These are phyloP conservation scores for Boletus mariae DNA, from an alignment of 1,284 basidiomycete species.

Conservation along the genomic window DNA sequence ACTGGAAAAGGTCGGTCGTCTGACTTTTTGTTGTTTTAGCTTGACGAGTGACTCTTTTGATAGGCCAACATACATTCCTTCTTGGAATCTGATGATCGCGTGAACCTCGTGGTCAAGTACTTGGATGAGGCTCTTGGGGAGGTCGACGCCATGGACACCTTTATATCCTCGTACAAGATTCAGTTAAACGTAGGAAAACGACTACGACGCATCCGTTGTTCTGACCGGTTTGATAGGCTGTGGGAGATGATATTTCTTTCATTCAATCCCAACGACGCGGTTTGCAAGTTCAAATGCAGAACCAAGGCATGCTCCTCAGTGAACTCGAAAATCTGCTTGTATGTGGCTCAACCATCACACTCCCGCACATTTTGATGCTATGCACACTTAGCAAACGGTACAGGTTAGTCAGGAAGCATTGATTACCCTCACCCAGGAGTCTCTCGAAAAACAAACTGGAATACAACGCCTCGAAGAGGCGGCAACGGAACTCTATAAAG, in stretches of 20 bases:
- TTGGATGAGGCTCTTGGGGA: conserved; percentile 86
- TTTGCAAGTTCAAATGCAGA: conserved; percentile 96
- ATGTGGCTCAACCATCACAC: conserved; percentile 21
- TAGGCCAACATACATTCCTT: conserved; percentile 95
- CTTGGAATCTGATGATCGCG: conserved; percentile 87
- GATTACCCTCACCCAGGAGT: conserved; percentile 78
- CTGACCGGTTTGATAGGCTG: conserved; percentile 55
- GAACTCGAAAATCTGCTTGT: conserved; percentile 87
- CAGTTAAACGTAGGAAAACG: conserved; percentile 75
- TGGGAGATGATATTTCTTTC: conserved; percentile 90
- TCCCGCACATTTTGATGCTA: conserved; percentile 3
- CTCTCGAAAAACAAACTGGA: conserved; percentile 73
- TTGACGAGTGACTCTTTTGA: conserved; percentile 4
- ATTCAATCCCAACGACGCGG: conserved; percentile 98
- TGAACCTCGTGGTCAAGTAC: conserved; percentile 82
- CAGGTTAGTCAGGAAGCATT: conserved; percentile 83
- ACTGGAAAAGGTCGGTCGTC: conserved; percentile 74
- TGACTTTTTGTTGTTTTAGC: conserved; percentile 1
- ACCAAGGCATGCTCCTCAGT: conserved; percentile 79
- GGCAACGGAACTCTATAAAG: conserved; percentile 91
- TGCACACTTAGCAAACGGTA: conserved; percentile 75
- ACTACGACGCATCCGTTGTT: background rate
- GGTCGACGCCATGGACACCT: conserved; percentile 82
- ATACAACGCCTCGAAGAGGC: conserved; percentile 81
- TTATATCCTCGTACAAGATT: conserved; percentile 89